phyloP scores from a whole-genome alignment of 257 asterid species.

The Prunella vulgaris region DNA sequence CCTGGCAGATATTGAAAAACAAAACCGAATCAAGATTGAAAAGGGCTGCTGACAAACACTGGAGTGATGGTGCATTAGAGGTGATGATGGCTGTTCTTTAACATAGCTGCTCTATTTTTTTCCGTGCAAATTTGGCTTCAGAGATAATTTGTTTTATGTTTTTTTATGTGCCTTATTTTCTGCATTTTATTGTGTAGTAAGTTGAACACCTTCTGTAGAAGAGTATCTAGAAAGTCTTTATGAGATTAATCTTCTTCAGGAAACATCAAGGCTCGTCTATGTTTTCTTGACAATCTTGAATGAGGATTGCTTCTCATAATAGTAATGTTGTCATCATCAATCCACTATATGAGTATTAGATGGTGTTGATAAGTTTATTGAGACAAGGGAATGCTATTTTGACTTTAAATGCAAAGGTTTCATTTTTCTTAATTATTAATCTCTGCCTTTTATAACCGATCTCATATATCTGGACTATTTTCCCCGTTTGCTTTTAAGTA shows the following conservation, averaged over 20 bases:
- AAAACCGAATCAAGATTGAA: conserved; percentile 75
- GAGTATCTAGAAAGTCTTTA: not conserved
- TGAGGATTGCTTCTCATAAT: not conserved
- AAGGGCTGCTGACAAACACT: conserved; percentile 82
- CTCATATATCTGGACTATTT: not conserved
- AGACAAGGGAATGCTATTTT: not conserved
- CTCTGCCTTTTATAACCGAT: not conserved
- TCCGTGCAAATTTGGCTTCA: not conserved
- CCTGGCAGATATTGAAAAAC: conserved; percentile 57
- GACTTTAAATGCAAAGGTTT: not conserved
- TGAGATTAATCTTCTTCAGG: not conserved
- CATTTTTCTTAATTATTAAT: not conserved
- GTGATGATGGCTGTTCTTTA: conserved; percentile 25
- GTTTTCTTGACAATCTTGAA: not conserved
- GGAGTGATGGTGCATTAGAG: conserved; percentile 95
- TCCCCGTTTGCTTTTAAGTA: not conserved
- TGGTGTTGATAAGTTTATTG: not conserved
- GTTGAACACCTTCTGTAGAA: not conserved
- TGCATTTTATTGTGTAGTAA: not conserved
- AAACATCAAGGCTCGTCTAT: not conserved
- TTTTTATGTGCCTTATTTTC: not conserved
- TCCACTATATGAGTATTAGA: not conserved
- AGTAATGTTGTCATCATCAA: not conserved
- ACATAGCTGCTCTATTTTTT: not conserved
- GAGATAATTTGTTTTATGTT: not conserved